Evolutionary conservation across 257 asterid species (phyloP).

Genomic region (Plantago ovata): DNA sequence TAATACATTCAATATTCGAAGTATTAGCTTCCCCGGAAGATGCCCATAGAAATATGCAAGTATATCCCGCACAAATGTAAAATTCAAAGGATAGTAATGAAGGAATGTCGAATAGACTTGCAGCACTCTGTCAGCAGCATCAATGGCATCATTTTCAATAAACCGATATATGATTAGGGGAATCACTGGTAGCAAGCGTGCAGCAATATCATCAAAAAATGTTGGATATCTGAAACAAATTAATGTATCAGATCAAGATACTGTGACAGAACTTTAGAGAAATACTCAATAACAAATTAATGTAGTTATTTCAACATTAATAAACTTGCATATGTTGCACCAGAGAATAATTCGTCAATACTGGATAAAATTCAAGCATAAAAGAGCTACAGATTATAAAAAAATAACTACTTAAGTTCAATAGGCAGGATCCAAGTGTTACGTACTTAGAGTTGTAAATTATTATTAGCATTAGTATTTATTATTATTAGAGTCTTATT

Average conservation of each 20-base stretch:
- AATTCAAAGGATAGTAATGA: constrained; percentile 83
- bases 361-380: constrained; percentile 5
- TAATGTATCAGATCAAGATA: constrained; percentile 19
- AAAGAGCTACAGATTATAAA: no score
- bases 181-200: constrained; percentile 90
- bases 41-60: constrained; percentile 96
- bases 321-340: neutral
- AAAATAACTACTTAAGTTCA: no score
- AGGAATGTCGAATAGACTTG: constrained; percentile 77
- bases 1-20: constrained; percentile 69
- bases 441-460: no score
- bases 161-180: constrained; percentile 84
- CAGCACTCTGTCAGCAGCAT: constrained; percentile 90
- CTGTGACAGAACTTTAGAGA: constrained; percentile 7
- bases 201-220: constrained; percentile 95
- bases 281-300: neutral
- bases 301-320: constrained; percentile 12
- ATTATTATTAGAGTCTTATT: no score
- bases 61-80: constrained; percentile 95
- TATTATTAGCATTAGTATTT: no score
- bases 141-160: constrained; percentile 84
- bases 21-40: constrained; percentile 86
- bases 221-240: constrained; percentile 71
- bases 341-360: neutral
- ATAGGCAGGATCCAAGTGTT: no score